Percentiles rank a stretch among this genome's conserved stretches.
Evolutionary conservation across 768 basidiomycete species (phyloP).

Genomic region (Pholiota conissans): DNA sequence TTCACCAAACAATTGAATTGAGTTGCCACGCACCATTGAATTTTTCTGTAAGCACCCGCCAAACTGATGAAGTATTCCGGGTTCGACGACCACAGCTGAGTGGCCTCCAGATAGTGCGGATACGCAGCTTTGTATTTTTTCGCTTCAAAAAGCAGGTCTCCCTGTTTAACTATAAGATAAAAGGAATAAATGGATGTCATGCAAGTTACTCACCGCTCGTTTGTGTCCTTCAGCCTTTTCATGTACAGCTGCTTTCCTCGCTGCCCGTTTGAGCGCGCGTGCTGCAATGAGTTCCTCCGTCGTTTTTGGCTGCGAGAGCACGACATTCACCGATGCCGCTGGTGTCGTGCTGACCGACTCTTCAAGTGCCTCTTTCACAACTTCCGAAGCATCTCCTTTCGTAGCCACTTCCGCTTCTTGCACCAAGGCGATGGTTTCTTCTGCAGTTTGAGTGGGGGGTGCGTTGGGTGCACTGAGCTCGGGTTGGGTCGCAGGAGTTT

Average conservation of each 20-base stretch:
- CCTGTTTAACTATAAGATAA: constrained; percentile 21
- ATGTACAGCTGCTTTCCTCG: constrained; percentile 17
- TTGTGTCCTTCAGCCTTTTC: constrained; percentile 22
- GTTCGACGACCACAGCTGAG: constrained; percentile 31
- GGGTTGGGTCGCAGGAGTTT: background rate
- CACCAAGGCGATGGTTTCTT: background rate
- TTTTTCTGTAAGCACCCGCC: constrained; percentile 34
- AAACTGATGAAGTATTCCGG: constrained; percentile 34
- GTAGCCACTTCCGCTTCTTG: background rate
- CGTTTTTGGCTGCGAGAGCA: constrained; percentile 16
- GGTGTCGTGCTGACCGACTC: constrained; percentile 4
- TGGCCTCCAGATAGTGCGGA: constrained; percentile 34
- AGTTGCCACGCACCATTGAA: constrained; percentile 27
- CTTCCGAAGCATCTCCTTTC: background rate
- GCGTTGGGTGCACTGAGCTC: background rate
- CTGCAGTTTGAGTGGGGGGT: background rate
- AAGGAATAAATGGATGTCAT: background rate
- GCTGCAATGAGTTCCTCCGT: constrained; percentile 23
- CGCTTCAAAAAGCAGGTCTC: constrained; percentile 29
- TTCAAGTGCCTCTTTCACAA: background rate
- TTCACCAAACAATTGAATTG: constrained; percentile 9
- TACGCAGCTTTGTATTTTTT: constrained; percentile 33
- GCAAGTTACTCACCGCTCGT: constrained; percentile 15
- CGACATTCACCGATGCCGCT: constrained; percentile 14
- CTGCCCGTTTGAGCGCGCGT: constrained; percentile 22